Base-by-base conservation (phyloP, 2,329 filamentous ascomycete genomes). In the Acephala macrosclerotiorum region DNA sequence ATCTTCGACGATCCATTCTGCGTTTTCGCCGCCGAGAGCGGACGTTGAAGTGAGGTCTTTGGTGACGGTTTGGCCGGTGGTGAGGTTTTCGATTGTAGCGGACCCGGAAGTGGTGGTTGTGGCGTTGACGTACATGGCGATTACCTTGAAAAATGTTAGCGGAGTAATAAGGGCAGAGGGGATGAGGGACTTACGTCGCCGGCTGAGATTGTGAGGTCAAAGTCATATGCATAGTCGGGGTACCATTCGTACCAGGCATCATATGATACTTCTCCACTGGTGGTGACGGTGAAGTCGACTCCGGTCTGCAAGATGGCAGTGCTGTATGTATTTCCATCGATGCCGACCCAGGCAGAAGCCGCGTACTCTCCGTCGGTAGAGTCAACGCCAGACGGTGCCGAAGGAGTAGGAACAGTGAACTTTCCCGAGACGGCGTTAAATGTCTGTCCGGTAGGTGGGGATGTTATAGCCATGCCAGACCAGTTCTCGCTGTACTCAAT, bases 181-280 rank as follows among this genome's bases (percentile, higher is more conserved):
- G n/a, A n/a, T n/a, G n/a, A n/a, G 26, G 11, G 6, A 35, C 51
- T 55, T 55, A 55, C 51, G 7, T 85, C 79, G 11, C 83, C 83
- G 0, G 80, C 79, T 64, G 86, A 76, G 65, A 78, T 77, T 26
- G 49, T 74, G 81, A 82, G 38, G 22, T 59, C 47, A 74, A 87
- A 87, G 71, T 83, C 80, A 70, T 84, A 81, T 22, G 84, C 81
- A 67, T 81, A 82, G 71, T 86, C 82, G 1, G 85, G 85, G 70
- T 82, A 86, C 85, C 85, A 88, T 73, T 88, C 85, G 70, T 85
- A 87, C 85, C 86, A 88, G 14, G 85, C 83, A 60, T 84, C 80
- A 70, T 81, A 88, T 9, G 73, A 77, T 0, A 81, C 16, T 49
- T 29, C 35, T 36, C 68, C 66, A 33, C 76, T 76, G 25, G 79